Evolutionary conservation across 2,329 filamentous ascomycete species (phyloP).

Genomic region (Allantophomopsis cytisporea): DNA sequence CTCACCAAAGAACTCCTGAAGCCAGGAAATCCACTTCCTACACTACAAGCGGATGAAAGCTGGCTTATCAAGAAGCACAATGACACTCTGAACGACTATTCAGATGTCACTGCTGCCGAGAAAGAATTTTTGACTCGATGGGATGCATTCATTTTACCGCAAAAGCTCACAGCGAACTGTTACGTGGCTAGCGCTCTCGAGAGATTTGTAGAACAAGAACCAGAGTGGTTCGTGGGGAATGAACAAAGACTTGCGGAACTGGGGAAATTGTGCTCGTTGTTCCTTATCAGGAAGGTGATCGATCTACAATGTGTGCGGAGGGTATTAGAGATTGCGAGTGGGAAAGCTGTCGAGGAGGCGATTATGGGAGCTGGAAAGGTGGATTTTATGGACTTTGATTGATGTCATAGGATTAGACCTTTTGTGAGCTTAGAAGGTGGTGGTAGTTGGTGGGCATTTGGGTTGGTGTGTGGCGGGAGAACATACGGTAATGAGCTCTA

Average conservation of each 20-base stretch:
- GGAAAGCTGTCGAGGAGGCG: no score
- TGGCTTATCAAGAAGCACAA: constrained; percentile 16
- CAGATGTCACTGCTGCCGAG: constrained; percentile 13
- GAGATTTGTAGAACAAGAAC: constrained; percentile 11
- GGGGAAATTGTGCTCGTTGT: constrained; percentile 8
- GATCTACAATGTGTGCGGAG: constrained; percentile 3
- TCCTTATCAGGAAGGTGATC: constrained; percentile 8
- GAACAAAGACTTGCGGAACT: constrained; percentile 9
- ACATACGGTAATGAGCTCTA: no score
- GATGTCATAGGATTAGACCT: no score
- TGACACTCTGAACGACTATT: constrained; percentile 15
- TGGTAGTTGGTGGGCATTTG: no score
- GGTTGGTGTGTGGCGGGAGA: no score
- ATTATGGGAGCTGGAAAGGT: no score
- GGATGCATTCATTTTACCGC: constrained; percentile 13
- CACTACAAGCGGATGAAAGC: constrained; percentile 6
- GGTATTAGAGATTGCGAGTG: constrained; percentile 4
- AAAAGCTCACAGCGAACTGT: constrained; percentile 9
- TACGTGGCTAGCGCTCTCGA: constrained; percentile 8
- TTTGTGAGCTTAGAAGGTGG: no score
- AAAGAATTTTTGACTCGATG: constrained; percentile 17
- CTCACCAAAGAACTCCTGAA: constrained; percentile 3
- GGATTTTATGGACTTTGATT: no score
- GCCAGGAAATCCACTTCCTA: no score
- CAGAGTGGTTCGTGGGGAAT: constrained; percentile 11